phyloP scores from a whole-genome alignment of 2,329 filamentous ascomycete species.

The Cucurbitaria berberidis region DNA sequence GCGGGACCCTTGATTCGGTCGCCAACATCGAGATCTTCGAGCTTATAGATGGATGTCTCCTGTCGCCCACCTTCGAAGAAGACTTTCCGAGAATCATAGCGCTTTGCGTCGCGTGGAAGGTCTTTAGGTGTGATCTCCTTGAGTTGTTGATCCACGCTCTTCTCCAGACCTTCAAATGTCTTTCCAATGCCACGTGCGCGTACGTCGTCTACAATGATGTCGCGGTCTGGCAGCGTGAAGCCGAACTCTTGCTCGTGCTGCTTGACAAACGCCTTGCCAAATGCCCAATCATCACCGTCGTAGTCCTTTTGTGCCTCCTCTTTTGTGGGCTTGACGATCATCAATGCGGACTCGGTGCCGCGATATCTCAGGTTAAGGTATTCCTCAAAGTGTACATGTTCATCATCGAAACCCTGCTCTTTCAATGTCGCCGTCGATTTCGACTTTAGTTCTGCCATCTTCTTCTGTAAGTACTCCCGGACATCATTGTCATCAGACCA shows the following conservation, averaged over 20 bases:
- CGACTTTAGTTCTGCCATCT: slow-evolving; percentile 80
- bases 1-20: slow-evolving; percentile 79
- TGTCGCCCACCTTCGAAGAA: slow-evolving; percentile 84
- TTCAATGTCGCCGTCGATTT: slow-evolving; percentile 71
- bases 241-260: slow-evolving; percentile 94
- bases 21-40: slow-evolving; percentile 75
- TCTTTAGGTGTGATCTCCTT: slow-evolving; percentile 69
- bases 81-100: slow-evolving; percentile 70
- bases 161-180: slow-evolving; percentile 78
- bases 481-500: slow-evolving; percentile 65
- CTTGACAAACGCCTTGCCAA: slow-evolving; percentile 80
- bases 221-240: slow-evolving; percentile 82
- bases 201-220: slow-evolving; percentile 90
- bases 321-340: slow-evolving; percentile 77
- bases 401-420: slow-evolving; percentile 79
- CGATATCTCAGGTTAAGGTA: slow-evolving; percentile 94
- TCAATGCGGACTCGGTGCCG: slow-evolving; percentile 87
- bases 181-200: slow-evolving; percentile 88
- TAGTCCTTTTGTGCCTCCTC: slow-evolving; percentile 67
- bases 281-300: slow-evolving; percentile 75
- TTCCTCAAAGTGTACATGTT: slow-evolving; percentile 82
- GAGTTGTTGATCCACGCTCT: slow-evolving; percentile 84
- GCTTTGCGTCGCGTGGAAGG: slow-evolving; percentile 63
- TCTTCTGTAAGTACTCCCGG: slow-evolving; percentile 68
- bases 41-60: slow-evolving; percentile 82